phyloP scores from a whole-genome alignment of 225 moss, liverwort and hornwort species.

The Marchantia polymorpha region DNA sequence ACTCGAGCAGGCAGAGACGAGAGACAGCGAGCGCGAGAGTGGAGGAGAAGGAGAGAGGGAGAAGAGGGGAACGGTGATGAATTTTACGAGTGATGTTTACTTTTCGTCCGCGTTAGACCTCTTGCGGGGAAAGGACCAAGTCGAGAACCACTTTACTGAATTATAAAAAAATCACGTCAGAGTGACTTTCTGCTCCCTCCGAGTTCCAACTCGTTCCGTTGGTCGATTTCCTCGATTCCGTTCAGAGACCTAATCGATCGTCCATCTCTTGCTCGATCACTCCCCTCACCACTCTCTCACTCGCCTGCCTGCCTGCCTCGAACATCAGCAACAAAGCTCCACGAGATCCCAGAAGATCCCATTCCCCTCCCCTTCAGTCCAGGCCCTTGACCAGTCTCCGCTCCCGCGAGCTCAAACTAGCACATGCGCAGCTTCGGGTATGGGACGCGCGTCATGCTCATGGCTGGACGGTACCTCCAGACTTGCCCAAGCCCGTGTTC shows the following conservation, averaged over 20 bases:
- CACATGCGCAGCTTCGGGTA: too few relatives aligned
- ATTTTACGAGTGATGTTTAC: neutral
- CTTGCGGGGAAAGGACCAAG: neutral
- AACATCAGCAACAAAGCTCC: neutral
- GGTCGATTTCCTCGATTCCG: neutral
- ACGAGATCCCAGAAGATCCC: neutral
- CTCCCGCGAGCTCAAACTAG: too few relatives aligned
- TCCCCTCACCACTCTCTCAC: neutral
- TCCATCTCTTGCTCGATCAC: neutral
- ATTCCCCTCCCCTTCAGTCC: too few relatives aligned
- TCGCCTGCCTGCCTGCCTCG: neutral
- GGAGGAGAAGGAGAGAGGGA: slow-evolving; percentile 2
- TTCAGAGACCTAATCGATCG: neutral
- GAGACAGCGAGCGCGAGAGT: slow-evolving; percentile 2
- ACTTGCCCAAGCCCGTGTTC: too few relatives aligned
- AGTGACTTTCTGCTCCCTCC: neutral
- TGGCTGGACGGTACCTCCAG: too few relatives aligned
- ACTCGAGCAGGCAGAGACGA: neutral
- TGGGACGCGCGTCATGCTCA: too few relatives aligned
- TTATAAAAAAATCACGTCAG: neutral
- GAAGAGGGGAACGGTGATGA: neutral
- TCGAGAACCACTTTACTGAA: neutral
- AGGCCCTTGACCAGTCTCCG: too few relatives aligned
- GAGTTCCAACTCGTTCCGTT: too few relatives aligned
- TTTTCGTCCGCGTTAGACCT: slow-evolving; percentile 3